A percentile compares a stretch with the other conserved stretches of the same genome.
Conservation (phyloP, 257 asterid species). For the Linaria vulgaris region DNA sequence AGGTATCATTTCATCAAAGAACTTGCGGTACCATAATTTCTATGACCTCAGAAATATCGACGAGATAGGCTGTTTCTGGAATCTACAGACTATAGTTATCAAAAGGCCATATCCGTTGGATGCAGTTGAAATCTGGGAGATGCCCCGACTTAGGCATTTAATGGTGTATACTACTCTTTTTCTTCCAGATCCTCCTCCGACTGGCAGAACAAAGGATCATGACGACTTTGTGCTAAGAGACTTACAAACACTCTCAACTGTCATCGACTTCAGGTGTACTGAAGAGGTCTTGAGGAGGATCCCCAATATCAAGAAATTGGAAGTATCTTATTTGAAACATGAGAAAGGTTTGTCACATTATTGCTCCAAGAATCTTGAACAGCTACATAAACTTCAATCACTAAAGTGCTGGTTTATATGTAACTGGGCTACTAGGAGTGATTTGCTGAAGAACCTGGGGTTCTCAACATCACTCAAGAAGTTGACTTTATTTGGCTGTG, state of each 20-base stretch:
- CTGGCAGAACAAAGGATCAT: neutral
- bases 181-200: constrained; percentile 22
- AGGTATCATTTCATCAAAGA: neutral
- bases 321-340: too few relatives aligned
- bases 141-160: constrained; percentile 16
- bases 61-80: neutral
- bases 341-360: too few relatives aligned
- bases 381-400: too few relatives aligned
- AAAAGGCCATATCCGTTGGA: neutral
- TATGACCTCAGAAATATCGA: neutral
- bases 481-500: too few relatives aligned
- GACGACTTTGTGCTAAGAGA: constrained; percentile 1
- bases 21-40: constrained; percentile 4
- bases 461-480: too few relatives aligned
- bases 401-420: too few relatives aligned
- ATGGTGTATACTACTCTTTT: neutral
- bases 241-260: constrained; percentile 4
- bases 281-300: too few relatives aligned
- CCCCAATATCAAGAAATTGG: too few relatives aligned
- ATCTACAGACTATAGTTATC: constrained; percentile 5
- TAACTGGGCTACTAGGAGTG: too few relatives aligned
- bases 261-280: neutral
- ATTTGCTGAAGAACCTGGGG: too few relatives aligned
- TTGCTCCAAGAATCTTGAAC: too few relatives aligned
- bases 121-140: too few relatives aligned